Evolutionary conservation across 768 basidiomycete species (phyloP).

Genomic region (Lactarius quietus): DNA sequence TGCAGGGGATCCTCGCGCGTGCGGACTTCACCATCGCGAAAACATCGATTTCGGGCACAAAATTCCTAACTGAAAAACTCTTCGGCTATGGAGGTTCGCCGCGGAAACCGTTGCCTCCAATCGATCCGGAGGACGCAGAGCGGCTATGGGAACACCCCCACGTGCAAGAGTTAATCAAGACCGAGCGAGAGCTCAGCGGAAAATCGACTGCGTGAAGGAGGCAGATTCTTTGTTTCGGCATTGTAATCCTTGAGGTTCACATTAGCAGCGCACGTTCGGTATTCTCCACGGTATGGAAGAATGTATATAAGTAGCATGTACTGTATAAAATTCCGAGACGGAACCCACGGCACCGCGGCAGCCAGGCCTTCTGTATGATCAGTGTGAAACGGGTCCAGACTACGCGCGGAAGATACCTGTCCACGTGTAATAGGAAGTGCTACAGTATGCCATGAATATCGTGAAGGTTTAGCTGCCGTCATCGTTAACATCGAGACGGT

Average conservation of each 20-base stretch:
- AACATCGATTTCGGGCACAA: conserved; percentile 77
- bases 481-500: not conserved
- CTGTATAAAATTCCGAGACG: not conserved
- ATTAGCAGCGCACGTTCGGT: not conserved
- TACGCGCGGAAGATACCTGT: not conserved
- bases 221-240: not conserved
- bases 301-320: not conserved
- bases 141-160: conserved; percentile 72
- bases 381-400: not conserved
- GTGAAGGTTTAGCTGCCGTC: not conserved
- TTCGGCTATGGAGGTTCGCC: conserved; percentile 80
- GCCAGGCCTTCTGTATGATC: not conserved
- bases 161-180: conserved; percentile 59
- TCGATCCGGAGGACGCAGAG: conserved; percentile 50
- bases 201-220: conserved; percentile 31
- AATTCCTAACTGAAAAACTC: conserved; percentile 67
- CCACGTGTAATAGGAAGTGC: not conserved
- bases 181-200: conserved; percentile 57
- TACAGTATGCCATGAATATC: not conserved
- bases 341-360: not conserved
- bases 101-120: conserved; percentile 73
- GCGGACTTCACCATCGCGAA: conserved; percentile 81
- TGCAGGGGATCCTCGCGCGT: conserved; percentile 79
- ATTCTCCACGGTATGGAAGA: not conserved
- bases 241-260: not conserved